Percentiles rank a stretch among this genome's conserved stretches.
phyloP scores from a whole-genome alignment of 768 basidiomycete species.

The Psilocybe azurescens region DNA sequence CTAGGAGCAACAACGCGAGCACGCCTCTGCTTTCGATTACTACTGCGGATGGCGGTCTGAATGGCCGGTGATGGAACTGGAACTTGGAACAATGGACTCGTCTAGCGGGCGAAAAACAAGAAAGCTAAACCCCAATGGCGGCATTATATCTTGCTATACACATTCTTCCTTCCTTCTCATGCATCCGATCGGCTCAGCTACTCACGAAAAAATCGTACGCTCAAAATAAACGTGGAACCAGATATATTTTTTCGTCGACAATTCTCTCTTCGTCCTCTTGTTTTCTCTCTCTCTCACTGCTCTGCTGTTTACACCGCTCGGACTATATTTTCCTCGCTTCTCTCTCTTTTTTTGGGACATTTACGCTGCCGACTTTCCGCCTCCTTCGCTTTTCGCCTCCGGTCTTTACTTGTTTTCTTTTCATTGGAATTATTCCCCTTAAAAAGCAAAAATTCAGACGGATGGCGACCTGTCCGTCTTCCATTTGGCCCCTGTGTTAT shows the following conservation, averaged over 20 bases:
- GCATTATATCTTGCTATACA: not conserved
- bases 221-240: slow-evolving; percentile 1
- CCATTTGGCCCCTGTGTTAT: not conserved
- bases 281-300: not conserved
- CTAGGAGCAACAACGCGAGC: slow-evolving; percentile 32
- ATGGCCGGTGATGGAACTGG: slow-evolving; percentile 8
- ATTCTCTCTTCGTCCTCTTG: not conserved
- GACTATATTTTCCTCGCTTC: not conserved
- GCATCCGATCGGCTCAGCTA: not conserved
- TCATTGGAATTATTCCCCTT: not conserved
- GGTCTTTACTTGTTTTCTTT: not conserved
- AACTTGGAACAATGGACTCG: not conserved
- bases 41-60: slow-evolving; percentile 26
- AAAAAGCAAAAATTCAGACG: not conserved
- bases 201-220: not conserved
- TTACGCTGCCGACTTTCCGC: not conserved
- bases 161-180: not conserved
- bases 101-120: too few species aligned
- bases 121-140: too few species aligned
- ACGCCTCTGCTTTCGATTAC: slow-evolving; percentile 37
- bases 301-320: not conserved
- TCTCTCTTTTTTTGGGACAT: not conserved
- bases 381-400: not conserved
- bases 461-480: not conserved
- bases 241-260: not conserved